These are phyloP conservation scores for Clonostachys rhizophaga DNA, from an alignment of 2,329 filamentous ascomycete species.

Conservation along the genomic window DNA sequence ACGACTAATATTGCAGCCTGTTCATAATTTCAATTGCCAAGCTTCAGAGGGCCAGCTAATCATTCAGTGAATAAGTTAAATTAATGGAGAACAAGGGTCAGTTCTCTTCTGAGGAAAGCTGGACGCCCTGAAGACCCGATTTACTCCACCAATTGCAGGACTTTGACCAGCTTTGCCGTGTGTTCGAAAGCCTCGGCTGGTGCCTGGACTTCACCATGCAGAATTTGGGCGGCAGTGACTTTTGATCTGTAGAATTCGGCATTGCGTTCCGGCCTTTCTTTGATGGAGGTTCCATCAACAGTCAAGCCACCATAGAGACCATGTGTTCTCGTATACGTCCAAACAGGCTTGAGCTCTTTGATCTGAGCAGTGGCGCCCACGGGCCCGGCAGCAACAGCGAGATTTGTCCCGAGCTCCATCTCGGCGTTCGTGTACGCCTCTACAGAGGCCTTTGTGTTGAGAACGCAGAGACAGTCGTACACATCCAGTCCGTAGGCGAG, in stretches of 20 bases:
- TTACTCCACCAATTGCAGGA: conserved; percentile 1
- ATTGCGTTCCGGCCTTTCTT: conserved; percentile 85
- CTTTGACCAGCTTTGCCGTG: conserved; percentile 1
- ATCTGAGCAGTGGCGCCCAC: conserved; percentile 56
- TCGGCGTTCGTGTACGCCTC: conserved; percentile 74
- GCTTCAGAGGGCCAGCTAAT: too few relatives aligned
- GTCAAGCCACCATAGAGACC: conserved; percentile 86
- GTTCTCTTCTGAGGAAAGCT: too few relatives aligned
- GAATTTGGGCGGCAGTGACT: conserved; percentile 38
- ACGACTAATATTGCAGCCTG: too few relatives aligned
- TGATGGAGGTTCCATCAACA: conserved; percentile 81
- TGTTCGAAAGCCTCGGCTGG: conserved; percentile 4
- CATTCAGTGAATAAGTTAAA: too few relatives aligned
- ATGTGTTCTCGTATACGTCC: conserved; percentile 77
- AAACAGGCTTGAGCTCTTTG: conserved; percentile 35
- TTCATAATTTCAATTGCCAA: too few relatives aligned
- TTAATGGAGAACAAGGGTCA: too few relatives aligned
- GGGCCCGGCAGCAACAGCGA: conserved; percentile 68
- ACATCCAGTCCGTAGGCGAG: conserved; percentile 81
- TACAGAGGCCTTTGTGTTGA: conserved; percentile 73
- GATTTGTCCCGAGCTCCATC: conserved; percentile 72
- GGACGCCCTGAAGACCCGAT: too few relatives aligned
- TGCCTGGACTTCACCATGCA: conserved; percentile 30
- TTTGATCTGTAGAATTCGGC: conserved; percentile 75
- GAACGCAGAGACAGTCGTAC: conserved; percentile 84